Evolutionary conservation across 768 basidiomycete species (phyloP).

Genomic region (Daedalea quercina): DNA sequence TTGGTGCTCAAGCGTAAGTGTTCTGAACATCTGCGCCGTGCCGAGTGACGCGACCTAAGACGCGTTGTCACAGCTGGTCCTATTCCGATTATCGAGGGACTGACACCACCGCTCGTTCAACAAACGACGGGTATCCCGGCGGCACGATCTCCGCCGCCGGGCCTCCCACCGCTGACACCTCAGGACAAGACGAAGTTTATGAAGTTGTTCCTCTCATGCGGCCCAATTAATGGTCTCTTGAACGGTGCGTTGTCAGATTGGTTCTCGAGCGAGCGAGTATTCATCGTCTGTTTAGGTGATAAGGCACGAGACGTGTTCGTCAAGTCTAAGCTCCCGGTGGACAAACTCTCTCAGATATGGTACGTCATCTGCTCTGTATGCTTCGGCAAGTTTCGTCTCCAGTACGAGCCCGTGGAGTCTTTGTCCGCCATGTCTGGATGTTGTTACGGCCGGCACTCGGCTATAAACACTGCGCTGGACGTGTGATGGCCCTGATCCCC

Average conservation of each 20-base stretch:
- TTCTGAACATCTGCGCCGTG: slow-evolving; percentile 1
- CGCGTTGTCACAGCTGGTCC: slow-evolving; percentile 60
- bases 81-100: slow-evolving; percentile 71
- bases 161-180: slow-evolving; percentile 60
- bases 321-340: slow-evolving; percentile 82
- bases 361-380: slow-evolving; percentile 25
- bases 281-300: slow-evolving; percentile 44
- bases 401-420: too few species aligned
- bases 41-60: slow-evolving; percentile 10
- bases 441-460: too few species aligned
- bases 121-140: slow-evolving; percentile 42
- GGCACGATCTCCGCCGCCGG: slow-evolving; percentile 53
- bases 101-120: slow-evolving; percentile 43
- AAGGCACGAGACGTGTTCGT: slow-evolving; percentile 88
- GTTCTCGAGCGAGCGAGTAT: neutral
- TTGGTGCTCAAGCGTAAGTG: slow-evolving; percentile 66
- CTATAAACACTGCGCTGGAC: too few species aligned
- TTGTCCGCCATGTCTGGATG: too few species aligned
- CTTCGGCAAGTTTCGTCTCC: too few species aligned
- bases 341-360: slow-evolving; percentile 93
- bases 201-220: slow-evolving; percentile 65
- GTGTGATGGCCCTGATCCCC: too few species aligned
- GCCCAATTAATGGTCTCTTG: slow-evolving; percentile 71
- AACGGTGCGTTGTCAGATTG: slow-evolving; percentile 42
- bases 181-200: slow-evolving; percentile 85